Conservation (phyloP, 2,329 filamentous ascomycete species). For the Epicoccum sorghinum region DNA sequence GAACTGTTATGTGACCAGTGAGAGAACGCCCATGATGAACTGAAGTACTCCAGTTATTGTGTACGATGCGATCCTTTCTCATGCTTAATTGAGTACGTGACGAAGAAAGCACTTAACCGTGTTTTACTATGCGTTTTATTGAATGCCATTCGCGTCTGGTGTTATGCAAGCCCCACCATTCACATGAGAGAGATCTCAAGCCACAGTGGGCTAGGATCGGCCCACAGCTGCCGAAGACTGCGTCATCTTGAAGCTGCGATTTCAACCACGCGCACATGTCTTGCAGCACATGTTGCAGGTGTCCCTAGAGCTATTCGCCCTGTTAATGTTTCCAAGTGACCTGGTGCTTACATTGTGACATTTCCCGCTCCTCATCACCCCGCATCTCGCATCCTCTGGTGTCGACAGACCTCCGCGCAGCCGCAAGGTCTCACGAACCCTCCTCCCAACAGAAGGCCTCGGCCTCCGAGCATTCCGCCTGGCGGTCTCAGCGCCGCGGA, state of each 20-base stretch:
- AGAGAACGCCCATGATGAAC: no score
- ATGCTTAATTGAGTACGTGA: no score
- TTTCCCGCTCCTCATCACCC: neutral
- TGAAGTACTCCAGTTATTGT: no score
- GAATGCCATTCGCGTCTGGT: conserved; percentile 5
- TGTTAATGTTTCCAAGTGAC: conserved; percentile 2
- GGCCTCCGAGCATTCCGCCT: conserved; percentile 10
- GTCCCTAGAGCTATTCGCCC: conserved; percentile 3
- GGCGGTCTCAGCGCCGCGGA: conserved; percentile 11
- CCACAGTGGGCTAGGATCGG: conserved; percentile 11
- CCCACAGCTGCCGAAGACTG: conserved; percentile 11
- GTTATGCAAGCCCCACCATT: conserved; percentile 4
- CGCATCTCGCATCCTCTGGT: neutral
- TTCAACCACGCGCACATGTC: conserved; percentile 11
- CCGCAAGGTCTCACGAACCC: neutral
- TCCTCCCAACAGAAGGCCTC: conserved; percentile 12
- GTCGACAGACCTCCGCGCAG: neutral
- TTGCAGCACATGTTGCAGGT: neutral
- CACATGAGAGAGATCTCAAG: conserved; percentile 9
- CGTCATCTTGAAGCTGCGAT: conserved; percentile 14
- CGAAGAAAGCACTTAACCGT: no score
- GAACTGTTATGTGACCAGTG: no score
- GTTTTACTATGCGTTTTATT: neutral
- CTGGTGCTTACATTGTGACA: neutral
- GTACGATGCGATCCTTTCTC: no score